A percentile compares a stretch with the other conserved stretches of the same genome.
phyloP scores from a whole-genome alignment of 2,329 filamentous ascomycete genomes.

The Fusarium sp. region DNA sequence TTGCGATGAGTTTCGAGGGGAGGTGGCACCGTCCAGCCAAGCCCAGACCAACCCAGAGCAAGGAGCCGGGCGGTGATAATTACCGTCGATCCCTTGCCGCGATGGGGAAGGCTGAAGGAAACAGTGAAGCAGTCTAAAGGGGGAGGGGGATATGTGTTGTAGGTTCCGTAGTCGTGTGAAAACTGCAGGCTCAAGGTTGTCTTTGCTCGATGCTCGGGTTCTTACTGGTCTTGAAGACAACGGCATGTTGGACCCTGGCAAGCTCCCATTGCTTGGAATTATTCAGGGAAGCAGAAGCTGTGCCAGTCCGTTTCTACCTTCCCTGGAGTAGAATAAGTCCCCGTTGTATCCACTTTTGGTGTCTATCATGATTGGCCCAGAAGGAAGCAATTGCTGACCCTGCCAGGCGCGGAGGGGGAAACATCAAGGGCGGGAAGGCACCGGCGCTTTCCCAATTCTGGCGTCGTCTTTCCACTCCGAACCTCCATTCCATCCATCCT shows the following conservation, averaged over 20 bases:
- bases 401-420: not conserved
- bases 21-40: slow-evolving; percentile 19
- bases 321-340: slow-evolving; percentile 3
- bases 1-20: slow-evolving; percentile 15
- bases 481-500: slow-evolving; percentile 10
- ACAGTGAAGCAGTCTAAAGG: not conserved
- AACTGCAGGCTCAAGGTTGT: not conserved
- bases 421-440: slow-evolving; percentile 24
- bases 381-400: slow-evolving; percentile 8
- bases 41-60: slow-evolving; percentile 25
- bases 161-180: not conserved
- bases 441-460: slow-evolving; percentile 29
- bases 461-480: slow-evolving; percentile 25
- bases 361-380: slow-evolving; percentile 17
- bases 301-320: slow-evolving; percentile 15
- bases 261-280: not conserved
- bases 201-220: not conserved
- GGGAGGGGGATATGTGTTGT: not conserved
- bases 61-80: slow-evolving; percentile 8
- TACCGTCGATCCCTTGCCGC: slow-evolving; percentile 23
- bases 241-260: not conserved
- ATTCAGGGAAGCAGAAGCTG: not conserved
- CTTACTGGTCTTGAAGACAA: not conserved
- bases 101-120: not conserved
- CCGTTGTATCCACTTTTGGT: not conserved